phyloP scores from a whole-genome alignment of 1,284 basidiomycete species.

The Mycena sp. region DNA sequence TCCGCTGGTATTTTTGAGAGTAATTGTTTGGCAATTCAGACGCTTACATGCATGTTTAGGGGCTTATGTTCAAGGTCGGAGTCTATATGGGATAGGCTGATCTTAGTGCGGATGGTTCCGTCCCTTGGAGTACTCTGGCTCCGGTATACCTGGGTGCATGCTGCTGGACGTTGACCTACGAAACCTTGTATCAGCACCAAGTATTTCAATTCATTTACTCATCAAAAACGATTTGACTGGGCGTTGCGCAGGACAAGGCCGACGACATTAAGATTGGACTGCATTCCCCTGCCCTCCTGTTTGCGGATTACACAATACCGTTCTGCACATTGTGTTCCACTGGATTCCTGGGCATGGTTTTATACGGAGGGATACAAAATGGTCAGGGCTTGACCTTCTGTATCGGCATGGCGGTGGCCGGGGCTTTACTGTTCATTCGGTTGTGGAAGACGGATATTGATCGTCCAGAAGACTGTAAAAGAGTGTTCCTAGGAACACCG shows the following conservation, averaged over 20 bases:
- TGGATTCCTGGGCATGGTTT: constrained; percentile 32
- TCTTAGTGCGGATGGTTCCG: constrained; percentile 29
- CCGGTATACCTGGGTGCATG: constrained; percentile 38
- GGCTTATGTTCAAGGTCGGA: constrained; percentile 43
- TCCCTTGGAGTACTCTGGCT: constrained; percentile 37
- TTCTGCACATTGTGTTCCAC: constrained; percentile 35
- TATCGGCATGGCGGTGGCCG: constrained; percentile 23
- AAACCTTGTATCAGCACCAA: constrained; percentile 42
- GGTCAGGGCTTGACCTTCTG: constrained; percentile 35
- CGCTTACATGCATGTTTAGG: constrained; percentile 26
- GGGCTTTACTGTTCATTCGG: constrained; percentile 15
- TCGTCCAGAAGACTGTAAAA: constrained; percentile 29
- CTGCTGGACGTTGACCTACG: constrained; percentile 43
- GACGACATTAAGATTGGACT: constrained; percentile 40
- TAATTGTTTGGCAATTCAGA: no score
- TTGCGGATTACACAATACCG: constrained; percentile 34
- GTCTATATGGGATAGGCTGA: constrained; percentile 45
- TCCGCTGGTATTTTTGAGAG: constrained; percentile 30
- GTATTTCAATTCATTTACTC: not conserved
- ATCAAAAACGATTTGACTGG: not conserved
- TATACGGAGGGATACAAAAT: constrained; percentile 37
- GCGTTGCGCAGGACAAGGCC: constrained; percentile 32
- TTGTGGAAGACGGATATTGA: constrained; percentile 32
- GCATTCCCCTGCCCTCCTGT: constrained; percentile 37
- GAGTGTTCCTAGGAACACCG: constrained; percentile 33